Percentiles rank a stretch among this genome's conserved stretches.
Evolutionary conservation across 768 basidiomycete species (phyloP).

Genomic region (Porphyrellus cyaneotinctus): DNA sequence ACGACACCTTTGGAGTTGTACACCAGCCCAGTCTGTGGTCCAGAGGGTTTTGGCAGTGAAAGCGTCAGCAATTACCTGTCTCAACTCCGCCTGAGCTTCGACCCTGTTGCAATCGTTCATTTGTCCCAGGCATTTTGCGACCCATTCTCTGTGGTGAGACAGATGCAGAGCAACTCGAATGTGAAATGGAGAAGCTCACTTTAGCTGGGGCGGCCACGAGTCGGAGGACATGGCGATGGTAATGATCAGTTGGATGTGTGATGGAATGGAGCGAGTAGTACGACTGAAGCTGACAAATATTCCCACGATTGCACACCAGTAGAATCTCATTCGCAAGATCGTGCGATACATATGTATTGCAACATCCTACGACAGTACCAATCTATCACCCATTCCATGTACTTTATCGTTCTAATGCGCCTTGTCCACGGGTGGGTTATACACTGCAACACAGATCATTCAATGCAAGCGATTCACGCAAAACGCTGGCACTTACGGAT

Average conservation of each 20-base stretch:
- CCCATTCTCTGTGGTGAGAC: conserved; percentile 74
- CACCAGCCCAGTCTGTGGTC: conserved; percentile 91
- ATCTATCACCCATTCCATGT: conserved; percentile 21
- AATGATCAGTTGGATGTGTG: conserved; percentile 1
- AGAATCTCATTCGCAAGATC: conserved; percentile 24
- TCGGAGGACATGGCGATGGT: conserved; percentile 58
- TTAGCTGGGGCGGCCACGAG: conserved; percentile 77
- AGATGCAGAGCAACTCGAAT: conserved; percentile 8
- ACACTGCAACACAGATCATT: conserved; percentile 25
- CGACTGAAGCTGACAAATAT: conserved; percentile 1
- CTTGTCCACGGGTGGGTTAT: conserved; percentile 37
- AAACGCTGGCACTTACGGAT: conserved; percentile 54
- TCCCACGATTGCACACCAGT: conserved; percentile 17
- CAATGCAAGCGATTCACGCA: not conserved
- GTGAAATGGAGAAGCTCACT: conserved; percentile 41
- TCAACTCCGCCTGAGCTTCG: conserved; percentile 91
- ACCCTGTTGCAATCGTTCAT: conserved; percentile 84
- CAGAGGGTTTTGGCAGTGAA: conserved; percentile 80
- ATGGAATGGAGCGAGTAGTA: not conserved
- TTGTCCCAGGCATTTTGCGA: conserved; percentile 87
- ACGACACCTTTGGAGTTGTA: conserved; percentile 79
- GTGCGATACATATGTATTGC: conserved; percentile 5
- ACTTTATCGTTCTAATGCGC: conserved; percentile 27
- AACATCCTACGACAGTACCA: conserved; percentile 25
- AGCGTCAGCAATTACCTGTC: conserved; percentile 94